Percentiles rank a stretch among this genome's conserved stretches.
phyloP scores from a whole-genome alignment of 2,329 filamentous ascomycete species.

The Colletotrichum navitas region DNA sequence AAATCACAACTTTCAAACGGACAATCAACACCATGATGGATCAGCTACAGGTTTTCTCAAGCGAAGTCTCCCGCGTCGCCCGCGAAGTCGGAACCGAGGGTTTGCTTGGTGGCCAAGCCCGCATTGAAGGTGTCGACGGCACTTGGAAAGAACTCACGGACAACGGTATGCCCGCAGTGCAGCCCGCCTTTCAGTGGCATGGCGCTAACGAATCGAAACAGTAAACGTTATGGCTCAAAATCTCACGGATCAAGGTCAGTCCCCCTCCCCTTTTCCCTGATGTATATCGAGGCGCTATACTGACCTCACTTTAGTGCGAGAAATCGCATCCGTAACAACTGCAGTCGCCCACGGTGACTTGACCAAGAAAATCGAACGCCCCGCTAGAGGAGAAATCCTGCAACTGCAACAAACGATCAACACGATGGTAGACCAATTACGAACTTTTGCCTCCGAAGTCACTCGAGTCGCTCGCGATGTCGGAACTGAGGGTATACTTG shows the following conservation, averaged over 20 bases:
- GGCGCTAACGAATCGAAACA: constrained; percentile 47
- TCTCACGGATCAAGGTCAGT: constrained; percentile 77
- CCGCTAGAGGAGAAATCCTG: constrained; percentile 84
- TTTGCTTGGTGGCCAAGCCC: constrained; percentile 91
- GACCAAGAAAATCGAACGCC: constrained; percentile 86
- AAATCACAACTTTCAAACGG: constrained; percentile 97
- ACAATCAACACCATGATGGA: constrained; percentile 99
- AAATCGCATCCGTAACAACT: constrained; percentile 87
- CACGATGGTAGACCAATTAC: constrained; percentile 88
- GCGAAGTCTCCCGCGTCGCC: constrained; percentile 93
- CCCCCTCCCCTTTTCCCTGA: background rate
- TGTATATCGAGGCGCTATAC: background rate
- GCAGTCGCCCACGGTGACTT: constrained; percentile 86
- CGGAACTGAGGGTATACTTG: constrained; percentile 85
- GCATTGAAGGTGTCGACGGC: constrained; percentile 93
- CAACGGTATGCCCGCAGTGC: constrained; percentile 68
- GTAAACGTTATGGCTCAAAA: constrained; percentile 89
- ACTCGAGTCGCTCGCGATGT: constrained; percentile 87
- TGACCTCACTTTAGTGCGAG: constrained; percentile 69
- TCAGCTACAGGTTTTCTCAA: constrained; percentile 95
- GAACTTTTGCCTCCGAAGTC: constrained; percentile 87
- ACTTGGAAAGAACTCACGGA: constrained; percentile 98
- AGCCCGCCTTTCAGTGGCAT: background rate
- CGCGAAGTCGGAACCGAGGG: constrained; percentile 97
- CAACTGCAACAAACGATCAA: constrained; percentile 89